phyloP scores from a whole-genome alignment of 2,329 filamentous ascomycete genomes.

The Aspergillus ruber region DNA sequence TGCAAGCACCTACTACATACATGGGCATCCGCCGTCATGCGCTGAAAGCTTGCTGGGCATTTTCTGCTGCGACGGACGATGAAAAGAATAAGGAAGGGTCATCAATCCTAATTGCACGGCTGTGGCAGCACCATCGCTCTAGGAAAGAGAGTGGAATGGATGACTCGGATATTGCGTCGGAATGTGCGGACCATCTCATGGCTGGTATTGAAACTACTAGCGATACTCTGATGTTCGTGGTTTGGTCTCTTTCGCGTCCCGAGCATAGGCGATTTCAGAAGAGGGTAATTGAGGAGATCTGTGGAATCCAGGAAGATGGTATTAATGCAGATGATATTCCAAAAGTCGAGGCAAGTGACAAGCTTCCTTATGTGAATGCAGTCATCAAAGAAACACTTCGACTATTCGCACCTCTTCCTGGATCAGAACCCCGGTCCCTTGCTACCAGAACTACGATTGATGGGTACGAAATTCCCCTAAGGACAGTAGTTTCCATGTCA shows the following conservation, averaged over 20 bases:
- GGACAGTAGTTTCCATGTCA: constrained; percentile 27
- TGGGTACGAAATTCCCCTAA: constrained; percentile 25
- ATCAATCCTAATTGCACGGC: constrained; percentile 30
- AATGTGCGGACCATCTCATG: constrained; percentile 49
- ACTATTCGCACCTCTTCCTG: constrained; percentile 46
- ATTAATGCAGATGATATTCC: constrained; percentile 26
- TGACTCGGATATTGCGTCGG: constrained; percentile 46
- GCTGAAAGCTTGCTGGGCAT: constrained; percentile 11
- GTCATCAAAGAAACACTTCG: constrained; percentile 48
- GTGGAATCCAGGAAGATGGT: constrained; percentile 15
- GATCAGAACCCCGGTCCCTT: constrained; percentile 41
- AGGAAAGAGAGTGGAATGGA: constrained; percentile 24
- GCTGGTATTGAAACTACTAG: constrained; percentile 51
- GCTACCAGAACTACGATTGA: constrained; percentile 26
- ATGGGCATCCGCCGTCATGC: constrained; percentile 46
- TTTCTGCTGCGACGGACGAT: constrained; percentile 4
- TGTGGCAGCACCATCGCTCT: constrained; percentile 30
- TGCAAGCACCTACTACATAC: constrained; percentile 47
- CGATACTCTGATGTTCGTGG: constrained; percentile 46
- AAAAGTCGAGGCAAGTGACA: constrained; percentile 30
- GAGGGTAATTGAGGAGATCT: constrained; percentile 40
- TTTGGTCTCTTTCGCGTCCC: constrained; percentile 46
- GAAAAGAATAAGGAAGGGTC: constrained; percentile 9
- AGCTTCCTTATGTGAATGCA: constrained; percentile 42
- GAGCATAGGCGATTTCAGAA: constrained; percentile 40